These are phyloP conservation scores for Cenchrus purpureus DNA, from an alignment of 176 grass and related monocot species.

Conservation along the genomic window DNA sequence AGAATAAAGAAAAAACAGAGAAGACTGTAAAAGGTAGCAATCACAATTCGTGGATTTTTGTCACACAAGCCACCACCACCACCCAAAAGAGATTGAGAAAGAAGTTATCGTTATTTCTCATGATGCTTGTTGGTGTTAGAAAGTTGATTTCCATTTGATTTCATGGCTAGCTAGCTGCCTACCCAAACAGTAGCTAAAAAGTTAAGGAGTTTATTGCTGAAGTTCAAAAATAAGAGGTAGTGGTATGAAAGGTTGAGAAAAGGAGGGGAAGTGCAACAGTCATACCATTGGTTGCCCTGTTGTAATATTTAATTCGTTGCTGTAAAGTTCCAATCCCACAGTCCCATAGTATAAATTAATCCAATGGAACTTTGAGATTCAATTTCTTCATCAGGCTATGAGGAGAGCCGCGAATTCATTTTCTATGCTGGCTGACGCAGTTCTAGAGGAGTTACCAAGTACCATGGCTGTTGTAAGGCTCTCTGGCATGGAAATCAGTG, in stretches of 20 bases:
- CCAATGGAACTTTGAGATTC: background rate
- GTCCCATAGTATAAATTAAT: background rate
- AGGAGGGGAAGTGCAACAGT: background rate
- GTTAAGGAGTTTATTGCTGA: background rate
- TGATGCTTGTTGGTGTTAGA: background rate
- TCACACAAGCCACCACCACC: too few relatives aligned
- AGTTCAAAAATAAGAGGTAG: background rate
- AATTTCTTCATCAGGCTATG: slow-evolving; percentile 64
- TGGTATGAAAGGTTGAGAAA: background rate
- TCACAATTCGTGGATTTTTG: background rate
- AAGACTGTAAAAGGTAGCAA: background rate
- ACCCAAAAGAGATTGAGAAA: too few relatives aligned
- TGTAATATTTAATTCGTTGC: background rate
- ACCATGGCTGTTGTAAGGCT: slow-evolving; percentile 76
- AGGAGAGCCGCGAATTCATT: slow-evolving; percentile 77
- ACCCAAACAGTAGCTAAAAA: background rate
- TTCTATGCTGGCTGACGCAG: slow-evolving; percentile 71
- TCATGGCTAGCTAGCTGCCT: too few relatives aligned
- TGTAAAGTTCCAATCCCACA: background rate
- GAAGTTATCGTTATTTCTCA: too few relatives aligned
- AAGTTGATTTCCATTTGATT: too few relatives aligned
- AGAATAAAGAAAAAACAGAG: background rate
- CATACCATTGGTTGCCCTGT: background rate
- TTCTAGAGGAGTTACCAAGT: slow-evolving; percentile 66
- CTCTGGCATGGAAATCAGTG: slow-evolving; percentile 81